Percentiles rank a stretch among this genome's conserved stretches.
phyloP scores from a whole-genome alignment of 179 eudicot genomes.

The Spergularia azorica region DNA sequence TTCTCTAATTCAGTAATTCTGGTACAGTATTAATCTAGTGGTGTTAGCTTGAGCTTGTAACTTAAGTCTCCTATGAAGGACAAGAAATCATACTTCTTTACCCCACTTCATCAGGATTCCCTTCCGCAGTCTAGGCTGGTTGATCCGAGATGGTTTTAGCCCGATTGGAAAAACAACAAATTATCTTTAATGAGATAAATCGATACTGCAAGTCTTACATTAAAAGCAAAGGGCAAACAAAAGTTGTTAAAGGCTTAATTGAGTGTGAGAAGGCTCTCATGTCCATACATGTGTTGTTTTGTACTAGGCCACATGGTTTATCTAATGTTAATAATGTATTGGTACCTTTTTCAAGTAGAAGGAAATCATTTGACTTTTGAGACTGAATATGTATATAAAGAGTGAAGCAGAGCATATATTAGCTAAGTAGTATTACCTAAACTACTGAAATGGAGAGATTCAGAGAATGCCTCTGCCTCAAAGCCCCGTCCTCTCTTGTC shows the following conservation, averaged over 20 bases:
- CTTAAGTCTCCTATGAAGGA: too few species aligned
- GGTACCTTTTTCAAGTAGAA: conserved; percentile 1
- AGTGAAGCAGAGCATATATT: conserved; percentile 20
- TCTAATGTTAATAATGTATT: conserved; percentile 1
- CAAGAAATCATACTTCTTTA: too few species aligned
- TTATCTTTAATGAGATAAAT: background rate
- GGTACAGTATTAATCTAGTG: too few species aligned
- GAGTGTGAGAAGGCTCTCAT: conserved; percentile 11
- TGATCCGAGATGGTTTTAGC: too few species aligned
- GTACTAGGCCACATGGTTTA: background rate
- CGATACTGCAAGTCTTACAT: background rate
- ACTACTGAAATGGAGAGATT: conserved; percentile 29
- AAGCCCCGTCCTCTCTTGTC: conserved; percentile 23
- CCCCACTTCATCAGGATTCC: too few species aligned
- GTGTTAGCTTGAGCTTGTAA: too few species aligned
- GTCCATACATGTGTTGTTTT: conserved; percentile 21
- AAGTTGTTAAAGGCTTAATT: conserved; percentile 24
- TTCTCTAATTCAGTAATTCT: background rate
- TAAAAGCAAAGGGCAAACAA: conserved; percentile 29
- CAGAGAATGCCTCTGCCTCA: conserved; percentile 32
- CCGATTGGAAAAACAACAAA: too few species aligned
- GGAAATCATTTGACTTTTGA: conserved; percentile 24
- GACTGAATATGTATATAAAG: conserved; percentile 24
- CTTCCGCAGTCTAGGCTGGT: too few species aligned
- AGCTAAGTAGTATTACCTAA: background rate